Evolutionary conservation across 495 filamentous ascomycete species (phyloP), one percentile per base, ranked within the genome.

Genomic region (Glarea lozoyensis): DNA sequence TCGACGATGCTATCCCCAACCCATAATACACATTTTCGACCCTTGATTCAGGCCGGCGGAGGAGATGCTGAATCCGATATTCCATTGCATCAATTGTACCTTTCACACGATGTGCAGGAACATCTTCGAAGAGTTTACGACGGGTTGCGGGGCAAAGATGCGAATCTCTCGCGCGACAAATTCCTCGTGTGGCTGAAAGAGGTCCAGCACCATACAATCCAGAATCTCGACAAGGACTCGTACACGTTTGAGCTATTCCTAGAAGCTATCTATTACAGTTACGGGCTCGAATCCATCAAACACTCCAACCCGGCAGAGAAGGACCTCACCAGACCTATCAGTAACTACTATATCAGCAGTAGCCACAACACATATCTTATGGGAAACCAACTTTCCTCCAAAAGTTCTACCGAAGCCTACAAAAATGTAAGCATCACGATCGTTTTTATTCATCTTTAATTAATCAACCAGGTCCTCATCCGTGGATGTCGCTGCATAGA

Each of bases 281-380:
- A 38, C 11, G 48, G 42, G 1, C 40, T 58, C 15, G 44, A 55
- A 29, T 35, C 42, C 10, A 15, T 43, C n/a, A 45, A 43, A 12
- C 22, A 31, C 3, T 12, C 49, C 2, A 12, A 30, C 4, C 33
- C 46, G 1, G 37, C 31, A 3, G 24, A 42, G 18, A 54, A 55
- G 45, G 55, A 58, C 34, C 25, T 50, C 6, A 41, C 48, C 2
- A 54, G 27, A 29, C 86, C 88, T 2, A 67, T 96, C 25, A 82
- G 82, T 29, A 85, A 82, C 53, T 97, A 95, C 66, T 97, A 82
- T 56, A 81, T 97, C 48, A 88, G 80, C 39, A 89, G 83, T 18
- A 94, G 86, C 56, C 90, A 97, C 61, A 97, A 97, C 60, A 96
- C 90, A 0, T 97, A 96, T 54, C 69, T 97, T 46, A 87, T 83